Base-by-base conservation (phyloP, 2,329 filamentous ascomycete genomes). In the Fusarium buxicola region DNA sequence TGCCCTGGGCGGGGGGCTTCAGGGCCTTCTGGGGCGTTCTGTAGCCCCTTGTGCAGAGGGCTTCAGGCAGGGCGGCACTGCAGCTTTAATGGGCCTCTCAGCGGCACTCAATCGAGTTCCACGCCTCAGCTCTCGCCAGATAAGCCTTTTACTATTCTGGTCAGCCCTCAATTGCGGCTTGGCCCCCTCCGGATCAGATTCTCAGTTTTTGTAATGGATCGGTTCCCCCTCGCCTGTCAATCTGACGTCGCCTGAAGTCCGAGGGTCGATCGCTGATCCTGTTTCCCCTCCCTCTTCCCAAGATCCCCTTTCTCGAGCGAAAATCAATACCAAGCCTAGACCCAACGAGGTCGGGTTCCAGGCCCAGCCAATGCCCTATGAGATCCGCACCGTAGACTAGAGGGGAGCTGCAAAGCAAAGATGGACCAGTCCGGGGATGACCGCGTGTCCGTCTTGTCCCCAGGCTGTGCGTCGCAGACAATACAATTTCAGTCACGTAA, bases 401-500 rank as follows among this genome's bases (percentile, higher is more conserved):
- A 60, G 59, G 43, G 38, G 45, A 41, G 43, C 40, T 39, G 31
- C 51, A 61, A 53, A 57, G 53, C 44, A 58, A 58, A 58, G 45
- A 56, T 55, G 62, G 57, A 57, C 55, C 59, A 61, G 53, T 56
- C 53, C 68, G 60, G 64, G 58, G 63, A 68, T 65, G 58, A 59
- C 65, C 66, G 69, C 55, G 66, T 65, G 51, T 62, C 55, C 63
- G 62, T 63, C 49, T 63, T 60, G 62, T 66, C 62, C 50, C 63
- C 63, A 66, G 58, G 36, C 45, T 53, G 63, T 59, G 58, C 55
- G 31, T 49, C 55, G 53, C 55, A 34, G 38, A 41, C 65, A 57
- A 60, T 71, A 41, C 65, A 57, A 60, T 71, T 66, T 61, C 54
- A 58, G 60, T 71, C 69, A 64, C 69, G 69, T 71, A 71, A 71